Percentiles rank a stretch among this genome's conserved stretches.
phyloP scores from a whole-genome alignment of 306 rosid genomes.

The Castanea sativa region DNA sequence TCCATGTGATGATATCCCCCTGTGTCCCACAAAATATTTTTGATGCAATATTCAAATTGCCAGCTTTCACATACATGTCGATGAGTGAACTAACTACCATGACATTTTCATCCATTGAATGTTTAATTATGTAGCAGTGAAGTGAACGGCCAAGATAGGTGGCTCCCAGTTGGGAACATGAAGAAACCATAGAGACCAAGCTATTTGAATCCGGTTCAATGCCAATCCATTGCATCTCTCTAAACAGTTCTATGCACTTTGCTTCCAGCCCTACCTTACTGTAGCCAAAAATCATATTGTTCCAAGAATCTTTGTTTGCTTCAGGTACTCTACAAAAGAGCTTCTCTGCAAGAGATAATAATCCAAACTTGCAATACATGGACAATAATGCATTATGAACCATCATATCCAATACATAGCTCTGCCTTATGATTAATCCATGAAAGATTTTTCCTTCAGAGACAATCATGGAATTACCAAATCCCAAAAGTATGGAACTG shows the following conservation, averaged over 20 bases:
- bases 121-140: constrained; percentile 55
- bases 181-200: constrained; percentile 52
- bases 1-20: constrained; percentile 60
- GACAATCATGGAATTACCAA: constrained; percentile 42
- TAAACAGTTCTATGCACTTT: constrained; percentile 49
- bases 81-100: constrained; percentile 54
- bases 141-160: constrained; percentile 54
- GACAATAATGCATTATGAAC: constrained; percentile 47
- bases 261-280: constrained; percentile 34
- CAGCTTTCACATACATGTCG: constrained; percentile 75
- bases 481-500: constrained; percentile 61
- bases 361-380: constrained; percentile 78
- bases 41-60: constrained; percentile 40
- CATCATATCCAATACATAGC: constrained; percentile 27
- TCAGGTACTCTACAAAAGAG: constrained; percentile 33
- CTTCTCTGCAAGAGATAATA: constrained; percentile 50
- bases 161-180: constrained; percentile 48
- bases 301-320: constrained; percentile 48
- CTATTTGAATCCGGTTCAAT: constrained; percentile 42
- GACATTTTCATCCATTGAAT: constrained; percentile 33
- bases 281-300: constrained; percentile 52
- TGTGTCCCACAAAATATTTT: constrained; percentile 42
- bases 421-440: constrained; percentile 48
- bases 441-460: constrained; percentile 66
- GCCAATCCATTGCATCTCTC: constrained; percentile 52